Base-by-base conservation (phyloP, 2,329 filamentous ascomycete species). In the Parastagonospora avenae region DNA sequence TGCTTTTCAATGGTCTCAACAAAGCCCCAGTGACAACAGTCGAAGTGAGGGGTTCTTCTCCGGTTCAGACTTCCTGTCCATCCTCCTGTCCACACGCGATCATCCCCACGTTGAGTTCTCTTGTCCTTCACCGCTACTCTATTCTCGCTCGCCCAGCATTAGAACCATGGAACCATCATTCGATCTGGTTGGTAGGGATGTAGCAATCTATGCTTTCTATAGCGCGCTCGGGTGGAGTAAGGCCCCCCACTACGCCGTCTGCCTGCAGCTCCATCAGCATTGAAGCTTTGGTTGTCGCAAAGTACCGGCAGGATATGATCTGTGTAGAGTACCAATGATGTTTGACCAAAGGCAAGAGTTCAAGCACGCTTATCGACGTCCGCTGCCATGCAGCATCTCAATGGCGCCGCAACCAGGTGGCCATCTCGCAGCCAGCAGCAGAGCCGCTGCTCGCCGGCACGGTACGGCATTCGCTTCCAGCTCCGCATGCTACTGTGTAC, bases 61-160 rank as follows among this genome's bases (percentile, higher is more conserved):
- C 59, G 50, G 42, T 58, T 50, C 50, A 55, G 60, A 42, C 41
- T 42, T 48, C 49, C 46, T 48, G 56, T 49, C 66, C 66, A 61
- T 60, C 64, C 56, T 67, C 48, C 67, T 65, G 63, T 60, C 47
- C 59, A 57, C 52, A 59, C 52, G 55, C 46, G 57, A 51, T 35
- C 53, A 32, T 43, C 42, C 50, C 52, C 33, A 37, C 46, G 39
- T 41, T 35, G 32, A 46, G 33, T 14, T 16, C 44, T 32, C 39
- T 47, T 28, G 31, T 36, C 15, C 44, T 48, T 66, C 68, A 73
- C 70, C 68, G 70, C 70, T 66, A 54, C 63, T 71, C 68, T 72
- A 66, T 65, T 64, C 58, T 62, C 62, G 58, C 46, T 40, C 27
- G n/a, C 30, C 16, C 38, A 31, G 51, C 42, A 27, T 42, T 33